Evolutionary conservation across 192 early-diverging fungal genomes (phyloP).

Genomic region (Physocladia obscura): DNA sequence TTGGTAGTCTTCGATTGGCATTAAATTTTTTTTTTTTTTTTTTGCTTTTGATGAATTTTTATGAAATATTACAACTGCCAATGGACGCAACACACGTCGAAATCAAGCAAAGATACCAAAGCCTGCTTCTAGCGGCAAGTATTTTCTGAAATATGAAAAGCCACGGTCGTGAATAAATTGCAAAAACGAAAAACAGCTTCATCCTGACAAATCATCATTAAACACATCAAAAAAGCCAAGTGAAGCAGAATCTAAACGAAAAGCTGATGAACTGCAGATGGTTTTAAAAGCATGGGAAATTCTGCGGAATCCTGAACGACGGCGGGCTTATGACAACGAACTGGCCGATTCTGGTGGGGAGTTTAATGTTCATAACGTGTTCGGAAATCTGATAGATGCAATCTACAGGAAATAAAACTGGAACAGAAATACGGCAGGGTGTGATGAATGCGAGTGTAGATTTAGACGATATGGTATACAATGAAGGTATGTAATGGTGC

Average conservation of each 20-base stretch:
- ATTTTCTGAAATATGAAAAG: background rate
- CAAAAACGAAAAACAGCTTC: background rate
- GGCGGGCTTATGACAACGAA: background rate
- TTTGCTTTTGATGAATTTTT: conserved; percentile 11
- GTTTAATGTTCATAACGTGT: background rate
- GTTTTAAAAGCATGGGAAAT: conserved; percentile 25
- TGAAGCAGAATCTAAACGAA: background rate
- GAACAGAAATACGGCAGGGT: background rate
- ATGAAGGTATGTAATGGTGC: background rate
- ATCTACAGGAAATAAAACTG: background rate
- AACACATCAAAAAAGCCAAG: background rate
- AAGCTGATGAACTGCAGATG: background rate
- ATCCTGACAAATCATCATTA: conserved; percentile 18
- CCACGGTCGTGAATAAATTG: background rate
- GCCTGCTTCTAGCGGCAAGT: conserved; percentile 6
- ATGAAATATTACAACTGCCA: background rate
- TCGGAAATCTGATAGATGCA: background rate
- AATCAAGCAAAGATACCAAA: conserved; percentile 8
- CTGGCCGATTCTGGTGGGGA: background rate
- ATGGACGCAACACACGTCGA: background rate
- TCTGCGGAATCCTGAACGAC: background rate
- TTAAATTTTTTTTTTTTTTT: too few relatives aligned
- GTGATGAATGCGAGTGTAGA: conserved; percentile 18
- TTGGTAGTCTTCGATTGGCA: too few relatives aligned
- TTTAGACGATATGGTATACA: conserved; percentile 24